Base-by-base conservation (phyloP, 148 eudicot species). In the Chenopodium quinoa region DNA sequence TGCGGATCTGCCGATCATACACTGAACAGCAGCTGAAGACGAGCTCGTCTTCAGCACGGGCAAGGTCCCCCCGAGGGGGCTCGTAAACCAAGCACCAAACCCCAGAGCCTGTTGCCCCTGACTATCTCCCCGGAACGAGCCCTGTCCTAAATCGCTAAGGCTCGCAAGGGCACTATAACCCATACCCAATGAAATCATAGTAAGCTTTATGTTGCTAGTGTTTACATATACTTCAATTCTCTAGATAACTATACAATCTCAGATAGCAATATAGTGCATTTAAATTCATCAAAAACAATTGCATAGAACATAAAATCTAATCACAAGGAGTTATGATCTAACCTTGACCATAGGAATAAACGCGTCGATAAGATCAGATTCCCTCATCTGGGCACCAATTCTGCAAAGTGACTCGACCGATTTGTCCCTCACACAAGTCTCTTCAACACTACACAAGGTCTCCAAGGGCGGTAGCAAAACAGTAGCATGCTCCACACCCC, bases 401-500 rank as follows among this genome's bases (percentile, higher is more conserved):
- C 85, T 84, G 78, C 91, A 88, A 63, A 90, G 83, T 3, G 91
- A 88, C 46, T 88, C 91, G 0, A 90, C 93, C 0, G 93, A 86
- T 71, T 90, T 90, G 50, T 88, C 93, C 82, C 91, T 86, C 9
- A 90, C 93, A 78, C 93, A 88, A 75, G 93, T 90, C 77, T 90
- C 93, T 63, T 90, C 93, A 23, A 90, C 91, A 20, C 86, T 84
- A 78, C 91, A 90, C 22, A 88, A 75, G 25, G 89, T 84, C 76
- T 90, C 93, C 85, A 90, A 81, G 1, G 93, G 91, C 5, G 90
- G 77, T 62, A 90, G 83, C 90, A 90, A 79, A 37, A 90, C 91
- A 80, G 80, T 75, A 40, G 91, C 91, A 54, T 87, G 81, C 76
- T 87, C 91, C 20, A 87, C 85, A 32, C 93, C 93, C 2, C 93